Evolutionary conservation across 192 early-diverging fungal species (phyloP).

Genomic region (Coemansia nantahalensis): DNA sequence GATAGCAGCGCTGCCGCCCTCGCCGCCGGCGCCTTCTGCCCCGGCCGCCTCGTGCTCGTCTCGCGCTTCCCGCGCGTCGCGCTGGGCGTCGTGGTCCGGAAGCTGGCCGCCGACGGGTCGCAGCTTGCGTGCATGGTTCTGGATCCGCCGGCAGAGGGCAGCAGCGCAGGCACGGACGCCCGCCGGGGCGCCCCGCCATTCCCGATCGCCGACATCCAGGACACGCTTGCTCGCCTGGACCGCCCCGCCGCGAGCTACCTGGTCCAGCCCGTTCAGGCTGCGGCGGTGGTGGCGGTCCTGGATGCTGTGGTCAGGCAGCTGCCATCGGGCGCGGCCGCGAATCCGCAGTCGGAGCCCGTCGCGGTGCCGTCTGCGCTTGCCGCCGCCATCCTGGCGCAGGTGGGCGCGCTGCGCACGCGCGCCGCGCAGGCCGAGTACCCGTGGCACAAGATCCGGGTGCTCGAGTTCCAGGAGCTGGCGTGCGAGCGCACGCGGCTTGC

Average conservation of each 20-base stretch:
- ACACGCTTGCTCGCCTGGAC: slow-evolving; percentile 6
- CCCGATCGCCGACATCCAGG: slow-evolving; percentile 19
- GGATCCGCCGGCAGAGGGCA: slow-evolving; percentile 15
- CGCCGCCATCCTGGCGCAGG: slow-evolving; percentile 20
- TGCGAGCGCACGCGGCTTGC: slow-evolving; percentile 60
- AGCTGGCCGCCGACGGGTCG: slow-evolving; percentile 27
- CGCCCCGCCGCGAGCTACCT: slow-evolving; percentile 13
- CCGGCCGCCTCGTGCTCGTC: slow-evolving; percentile 77
- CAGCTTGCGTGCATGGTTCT: slow-evolving; percentile 39
- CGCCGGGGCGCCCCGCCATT: slow-evolving; percentile 18
- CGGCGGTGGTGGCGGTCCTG: slow-evolving; percentile 23
- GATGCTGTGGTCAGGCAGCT: slow-evolving; percentile 26
- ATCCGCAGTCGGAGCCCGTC: too few species aligned
- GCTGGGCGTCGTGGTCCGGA: slow-evolving; percentile 26
- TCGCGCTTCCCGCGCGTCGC: slow-evolving; percentile 58
- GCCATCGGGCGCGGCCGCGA: not conserved
- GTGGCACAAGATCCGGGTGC: slow-evolving; percentile 80
- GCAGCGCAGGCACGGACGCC: not conserved
- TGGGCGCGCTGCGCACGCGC: slow-evolving; percentile 35
- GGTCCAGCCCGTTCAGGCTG: slow-evolving; percentile 9
- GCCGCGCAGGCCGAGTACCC: slow-evolving; percentile 62
- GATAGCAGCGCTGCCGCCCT: slow-evolving; percentile 50
- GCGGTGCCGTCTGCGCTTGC: slow-evolving; percentile 44
- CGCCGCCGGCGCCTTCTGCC: slow-evolving; percentile 61
- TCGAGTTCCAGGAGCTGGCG: slow-evolving; percentile 81